Base-by-base conservation (phyloP, 2,329 filamentous ascomycete genomes). In the Tolypocladium sp. region DNA sequence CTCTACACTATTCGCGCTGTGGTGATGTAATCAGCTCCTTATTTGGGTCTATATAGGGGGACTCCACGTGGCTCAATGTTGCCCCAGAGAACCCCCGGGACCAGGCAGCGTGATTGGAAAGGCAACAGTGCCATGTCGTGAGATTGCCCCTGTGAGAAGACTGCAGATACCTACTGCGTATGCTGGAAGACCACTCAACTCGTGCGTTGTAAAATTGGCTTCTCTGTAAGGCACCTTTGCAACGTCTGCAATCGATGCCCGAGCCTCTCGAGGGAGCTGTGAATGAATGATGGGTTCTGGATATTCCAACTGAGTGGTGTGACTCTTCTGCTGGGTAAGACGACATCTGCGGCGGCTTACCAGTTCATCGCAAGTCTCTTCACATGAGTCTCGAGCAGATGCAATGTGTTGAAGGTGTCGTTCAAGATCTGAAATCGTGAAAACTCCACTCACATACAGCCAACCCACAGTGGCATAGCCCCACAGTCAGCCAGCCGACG, bases 1-100 rank as follows among this genome's bases (percentile, higher is more conserved):
- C 71, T 60, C 63, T 73, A 73, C 70, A 73, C 71, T 69, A 73
- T 63, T 63, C 61, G 63, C 66, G 71, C 67, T 61, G 6, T 51
- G 59, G 59, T 66, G 58, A 57, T 61, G 61, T 60, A 60, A 59
- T 62, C 40, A 37, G 27, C 6, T 8, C n/a, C 13, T 17, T 38
- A 54, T 25, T 57, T 33, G 38, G 35, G 22, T 6, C 8, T 42
- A 56, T 42, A 56, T 41, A 30, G 30, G 17, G 2, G 4, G 3
- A 13, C 4, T 0, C 4, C 2, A 1, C 2, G 1, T 0, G 20
- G 27, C 13, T 27, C 9, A 22, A 30, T 9, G 0, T 15, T 8
- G 2, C 22, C 4, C 2, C 25, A 27, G 2, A 3, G 20, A 46
- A 7, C 20, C 15, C 15, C 2, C 17, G 2, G 15, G 7, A 33